Evolutionary conservation across 75 land plant genomes (phyloP).

Genomic region (Sequoiadendron giganteum): DNA sequence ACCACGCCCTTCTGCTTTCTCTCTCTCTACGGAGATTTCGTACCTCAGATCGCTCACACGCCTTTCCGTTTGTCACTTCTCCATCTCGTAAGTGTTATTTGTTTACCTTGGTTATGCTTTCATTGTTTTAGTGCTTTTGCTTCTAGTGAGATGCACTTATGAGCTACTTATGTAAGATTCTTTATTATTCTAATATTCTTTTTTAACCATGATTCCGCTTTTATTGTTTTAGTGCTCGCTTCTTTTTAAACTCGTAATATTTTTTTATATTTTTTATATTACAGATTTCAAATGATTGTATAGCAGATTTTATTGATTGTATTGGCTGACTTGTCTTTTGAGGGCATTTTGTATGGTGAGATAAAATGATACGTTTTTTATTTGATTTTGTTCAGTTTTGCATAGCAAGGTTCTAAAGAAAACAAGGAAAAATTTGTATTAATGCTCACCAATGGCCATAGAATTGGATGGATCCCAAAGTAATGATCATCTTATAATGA

Average conservation of each 20-base stretch:
- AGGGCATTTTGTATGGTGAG: too few species aligned
- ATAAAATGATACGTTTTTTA: too few species aligned
- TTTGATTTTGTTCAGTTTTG: too few species aligned
- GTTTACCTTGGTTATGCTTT: neutral
- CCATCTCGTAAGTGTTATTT: slow-evolving; percentile 63
- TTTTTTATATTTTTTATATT: neutral
- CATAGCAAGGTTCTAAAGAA: too few species aligned
- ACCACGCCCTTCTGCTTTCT: slow-evolving; percentile 50
- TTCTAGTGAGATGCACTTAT: neutral
- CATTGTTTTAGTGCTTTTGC: neutral
- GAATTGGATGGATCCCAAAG: too few species aligned
- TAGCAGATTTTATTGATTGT: too few species aligned
- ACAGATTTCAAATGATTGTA: too few species aligned
- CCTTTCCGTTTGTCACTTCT: slow-evolving; percentile 82
- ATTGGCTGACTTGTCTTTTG: too few species aligned
- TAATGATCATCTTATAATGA: too few species aligned
- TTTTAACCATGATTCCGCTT: neutral
- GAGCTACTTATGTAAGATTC: neutral
- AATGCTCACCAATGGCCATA: too few species aligned
- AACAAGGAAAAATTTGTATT: too few species aligned
- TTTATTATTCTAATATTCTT: neutral
- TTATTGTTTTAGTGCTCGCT: neutral
- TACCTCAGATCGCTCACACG: slow-evolving; percentile 64
- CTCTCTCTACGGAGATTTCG: slow-evolving; percentile 57
- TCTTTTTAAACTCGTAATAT: neutral